These are phyloP conservation scores for Erythrophleum ivorense DNA, from an alignment of 331 rosid species.

Conservation along the genomic window DNA sequence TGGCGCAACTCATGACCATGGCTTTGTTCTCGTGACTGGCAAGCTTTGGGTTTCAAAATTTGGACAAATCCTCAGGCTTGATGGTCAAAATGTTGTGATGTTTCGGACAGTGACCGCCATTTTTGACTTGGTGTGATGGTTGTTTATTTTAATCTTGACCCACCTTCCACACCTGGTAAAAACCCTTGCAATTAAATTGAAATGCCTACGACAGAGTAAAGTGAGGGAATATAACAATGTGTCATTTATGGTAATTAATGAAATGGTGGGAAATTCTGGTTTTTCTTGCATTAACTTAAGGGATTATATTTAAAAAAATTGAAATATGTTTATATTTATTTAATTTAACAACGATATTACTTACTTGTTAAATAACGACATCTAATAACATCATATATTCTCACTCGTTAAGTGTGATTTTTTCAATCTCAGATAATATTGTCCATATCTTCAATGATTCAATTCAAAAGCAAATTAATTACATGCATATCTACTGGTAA, in stretches of 20 bases:
- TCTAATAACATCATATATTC: background rate
- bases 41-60: background rate
- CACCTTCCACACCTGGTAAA: background rate
- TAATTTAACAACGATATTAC: background rate
- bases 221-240: background rate
- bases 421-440: background rate
- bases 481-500: background rate
- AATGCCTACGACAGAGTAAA: background rate
- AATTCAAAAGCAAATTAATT: no score
- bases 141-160: background rate
- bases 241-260: background rate
- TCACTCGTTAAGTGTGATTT: background rate
- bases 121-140: background rate
- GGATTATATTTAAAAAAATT: background rate
- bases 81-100: conserved; percentile 9
- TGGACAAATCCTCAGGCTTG: background rate
- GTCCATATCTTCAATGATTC: no score
- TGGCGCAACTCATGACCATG: background rate
- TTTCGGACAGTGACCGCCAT: background rate
- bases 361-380: background rate
- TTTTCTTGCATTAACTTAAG: background rate
- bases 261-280: background rate
- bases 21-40: conserved; percentile 30
- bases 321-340: background rate
- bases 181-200: background rate